Base-by-base conservation (phyloP, 169 alveolate genomes). In the Cryptosporidium parvum region DNA sequence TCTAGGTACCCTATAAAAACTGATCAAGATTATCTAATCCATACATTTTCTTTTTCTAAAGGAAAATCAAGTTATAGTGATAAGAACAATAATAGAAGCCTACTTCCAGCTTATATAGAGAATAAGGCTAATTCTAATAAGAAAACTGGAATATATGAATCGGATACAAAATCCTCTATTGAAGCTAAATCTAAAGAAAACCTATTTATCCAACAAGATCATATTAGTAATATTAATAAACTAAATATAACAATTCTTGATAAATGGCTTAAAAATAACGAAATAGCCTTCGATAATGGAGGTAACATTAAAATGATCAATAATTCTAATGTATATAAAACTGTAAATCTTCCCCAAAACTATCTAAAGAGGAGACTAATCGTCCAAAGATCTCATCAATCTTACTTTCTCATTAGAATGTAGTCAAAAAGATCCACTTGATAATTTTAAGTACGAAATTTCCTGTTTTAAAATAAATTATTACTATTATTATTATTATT, bases 21-120 rank as follows among this genome's bases (percentile, higher is more conserved):
- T 29, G n/a, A 26, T 39, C 72, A 65, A 29, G 72, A 65, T 10
- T 65, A 12, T 35, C 3, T 65, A 37, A n/a, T n/a, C 72, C 72
- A 65, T 5, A 29, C 31, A 33, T 10, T n/a, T 33, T 65, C 16
- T 65, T 9, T 5, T 52, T 7, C 2, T 37, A 65, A 65, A 26
- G 33, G 23, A 5, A 65, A 37, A 31, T 31, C 42, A 33, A 29
- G 72, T 65, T 65, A 3, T 26, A n/a, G 9, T 14, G 6, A 71
- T 14, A 51, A 10, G 1, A 29, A 18, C 12, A 48, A 23, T 4
- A 68, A 68, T 35, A 69, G 37, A 23, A 69, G 23, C 18, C 33
- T 69, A 35, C 85, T 71, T 51, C 85, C 85, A 26, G 85, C 85
- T 8, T 71, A 71, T 71, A 52, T 71, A 33, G 85, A 71, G 29